Evolutionary conservation across 2,329 filamentous ascomycete species (phyloP).

Genomic region (Xylaria sp.): DNA sequence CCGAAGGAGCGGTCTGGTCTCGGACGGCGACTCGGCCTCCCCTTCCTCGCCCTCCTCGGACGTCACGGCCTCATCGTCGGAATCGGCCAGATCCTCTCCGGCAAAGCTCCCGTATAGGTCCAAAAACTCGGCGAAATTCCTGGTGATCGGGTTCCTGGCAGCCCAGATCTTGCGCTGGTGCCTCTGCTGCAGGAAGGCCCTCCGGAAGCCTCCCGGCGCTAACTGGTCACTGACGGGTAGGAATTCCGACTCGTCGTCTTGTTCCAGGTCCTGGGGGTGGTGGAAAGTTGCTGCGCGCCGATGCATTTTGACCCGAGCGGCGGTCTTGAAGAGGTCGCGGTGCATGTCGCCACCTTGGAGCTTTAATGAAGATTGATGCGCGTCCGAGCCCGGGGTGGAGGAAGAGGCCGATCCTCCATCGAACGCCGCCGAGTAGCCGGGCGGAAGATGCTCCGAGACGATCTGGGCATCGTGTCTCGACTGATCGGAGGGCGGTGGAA

Average conservation of each 20-base stretch:
- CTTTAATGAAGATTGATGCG: constrained; percentile 65
- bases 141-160: constrained; percentile 60
- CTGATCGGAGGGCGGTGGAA: constrained; percentile 13
- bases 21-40: constrained; percentile 43
- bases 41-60: constrained; percentile 55
- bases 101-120: constrained; percentile 78
- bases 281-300: constrained; percentile 70
- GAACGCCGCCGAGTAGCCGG: constrained; percentile 47
- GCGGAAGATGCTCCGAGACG: constrained; percentile 45
- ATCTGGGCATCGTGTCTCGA: constrained; percentile 37
- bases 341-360: constrained; percentile 79
- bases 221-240: constrained; percentile 38
- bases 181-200: constrained; percentile 47
- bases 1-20: constrained; percentile 64
- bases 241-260: constrained; percentile 31
- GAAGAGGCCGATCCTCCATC: constrained; percentile 35
- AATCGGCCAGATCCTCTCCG: constrained; percentile 67
- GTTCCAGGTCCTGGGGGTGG: constrained; percentile 53
- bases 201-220: constrained; percentile 53
- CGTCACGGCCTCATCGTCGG: constrained; percentile 61
- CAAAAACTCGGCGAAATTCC: constrained; percentile 75
- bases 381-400: constrained; percentile 28
- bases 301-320: constrained; percentile 56
- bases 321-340: constrained; percentile 75
- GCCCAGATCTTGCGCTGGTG: constrained; percentile 41